These are phyloP conservation scores for Stenogyne calaminthoides DNA, from an alignment of 305 asterid genomes.

Conservation along the genomic window DNA sequence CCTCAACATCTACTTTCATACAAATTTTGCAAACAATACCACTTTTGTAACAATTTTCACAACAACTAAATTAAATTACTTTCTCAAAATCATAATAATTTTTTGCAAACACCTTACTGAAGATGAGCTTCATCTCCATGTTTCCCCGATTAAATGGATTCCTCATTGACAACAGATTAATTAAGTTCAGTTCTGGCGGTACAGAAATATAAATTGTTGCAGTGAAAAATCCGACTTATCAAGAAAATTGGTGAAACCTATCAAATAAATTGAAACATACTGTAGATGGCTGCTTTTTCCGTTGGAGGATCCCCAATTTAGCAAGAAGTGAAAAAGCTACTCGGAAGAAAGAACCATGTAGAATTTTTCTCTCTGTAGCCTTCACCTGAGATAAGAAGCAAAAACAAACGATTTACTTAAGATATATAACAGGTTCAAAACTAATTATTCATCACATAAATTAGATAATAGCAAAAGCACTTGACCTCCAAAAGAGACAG, in stretches of 20 bases:
- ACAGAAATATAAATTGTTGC: neutral
- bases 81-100: too few species aligned
- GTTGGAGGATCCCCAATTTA: neutral
- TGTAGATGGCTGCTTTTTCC: neutral
- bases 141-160: neutral
- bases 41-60: too few species aligned
- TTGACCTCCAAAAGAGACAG: neutral
- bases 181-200: neutral
- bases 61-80: too few species aligned
- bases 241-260: neutral
- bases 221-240: neutral
- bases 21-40: too few species aligned
- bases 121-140: slow-evolving; percentile 1
- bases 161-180: neutral
- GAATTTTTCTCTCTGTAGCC: slow-evolving; percentile 7
- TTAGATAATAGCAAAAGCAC: neutral
- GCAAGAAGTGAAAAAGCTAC: slow-evolving; percentile 5
- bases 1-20: too few species aligned
- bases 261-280: neutral
- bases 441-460: neutral
- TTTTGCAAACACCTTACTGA: neutral
- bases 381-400: slow-evolving; percentile 6
- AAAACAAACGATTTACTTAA: neutral
- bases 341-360: neutral
- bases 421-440: neutral